Percentiles rank a stretch among this genome's conserved stretches.
phyloP scores from a whole-genome alignment of 306 rosid genomes.

The Calophaca sinica region DNA sequence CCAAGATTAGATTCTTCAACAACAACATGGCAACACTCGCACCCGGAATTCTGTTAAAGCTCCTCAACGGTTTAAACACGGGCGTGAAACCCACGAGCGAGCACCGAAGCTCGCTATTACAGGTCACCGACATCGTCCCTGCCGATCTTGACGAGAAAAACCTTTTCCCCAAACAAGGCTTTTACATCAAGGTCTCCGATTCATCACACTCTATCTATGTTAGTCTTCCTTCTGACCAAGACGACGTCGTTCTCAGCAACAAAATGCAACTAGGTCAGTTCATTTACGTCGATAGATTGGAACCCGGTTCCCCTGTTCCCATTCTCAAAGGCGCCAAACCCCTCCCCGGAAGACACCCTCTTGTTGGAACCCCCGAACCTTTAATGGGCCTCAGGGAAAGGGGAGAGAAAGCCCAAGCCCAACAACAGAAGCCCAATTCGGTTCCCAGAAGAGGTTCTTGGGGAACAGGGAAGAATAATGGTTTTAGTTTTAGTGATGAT shows the following conservation, averaged over 20 bases:
- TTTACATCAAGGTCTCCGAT: slow-evolving; percentile 83
- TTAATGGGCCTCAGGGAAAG: slow-evolving; percentile 61
- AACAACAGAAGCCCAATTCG: slow-evolving; percentile 47
- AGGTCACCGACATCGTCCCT: slow-evolving; percentile 92
- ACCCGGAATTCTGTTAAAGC: slow-evolving; percentile 86
- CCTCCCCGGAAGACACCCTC: slow-evolving; percentile 85
- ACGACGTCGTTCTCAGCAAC: slow-evolving; percentile 81
- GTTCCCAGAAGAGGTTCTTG: slow-evolving; percentile 83
- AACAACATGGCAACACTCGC: slow-evolving; percentile 74
- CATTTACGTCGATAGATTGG: slow-evolving; percentile 79
- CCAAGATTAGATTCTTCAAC: not conserved
- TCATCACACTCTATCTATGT: slow-evolving; percentile 89
- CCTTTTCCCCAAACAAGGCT: slow-evolving; percentile 80
- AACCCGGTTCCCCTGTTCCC: slow-evolving; percentile 89
- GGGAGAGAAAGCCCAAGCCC: slow-evolving; percentile 52
- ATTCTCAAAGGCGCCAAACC: slow-evolving; percentile 77
- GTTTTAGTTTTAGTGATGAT: slow-evolving; percentile 33
- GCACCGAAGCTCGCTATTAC: slow-evolving; percentile 82
- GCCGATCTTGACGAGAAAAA: slow-evolving; percentile 86
- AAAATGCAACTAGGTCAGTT: slow-evolving; percentile 94
- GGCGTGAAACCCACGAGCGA: slow-evolving; percentile 80
- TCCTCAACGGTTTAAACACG: slow-evolving; percentile 69
- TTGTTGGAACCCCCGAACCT: slow-evolving; percentile 87
- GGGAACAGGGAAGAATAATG: slow-evolving; percentile 56
- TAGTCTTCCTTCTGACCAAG: slow-evolving; percentile 80